These are phyloP conservation scores for Biscutella laevigata DNA, from an alignment of 441 rosid genomes.

Conservation along the genomic window DNA sequence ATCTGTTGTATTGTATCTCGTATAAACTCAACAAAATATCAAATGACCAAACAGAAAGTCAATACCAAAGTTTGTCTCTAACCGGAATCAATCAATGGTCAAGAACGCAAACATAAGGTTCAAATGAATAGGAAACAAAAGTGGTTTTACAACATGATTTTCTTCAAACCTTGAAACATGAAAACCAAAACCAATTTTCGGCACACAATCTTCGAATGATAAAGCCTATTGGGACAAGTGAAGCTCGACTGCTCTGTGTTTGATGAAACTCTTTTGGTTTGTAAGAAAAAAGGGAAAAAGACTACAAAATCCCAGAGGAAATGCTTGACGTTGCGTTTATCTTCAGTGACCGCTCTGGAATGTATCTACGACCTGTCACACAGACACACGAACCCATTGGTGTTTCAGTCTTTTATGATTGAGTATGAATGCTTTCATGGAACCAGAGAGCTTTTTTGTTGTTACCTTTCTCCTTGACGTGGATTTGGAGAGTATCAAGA, in stretches of 20 bases:
- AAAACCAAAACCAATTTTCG: constrained; percentile 13
- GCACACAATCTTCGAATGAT: not conserved
- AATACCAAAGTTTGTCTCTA: no score
- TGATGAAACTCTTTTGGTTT: not conserved
- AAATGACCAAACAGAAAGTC: no score
- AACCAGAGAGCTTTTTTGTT: not conserved
- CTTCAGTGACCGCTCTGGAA: constrained; percentile 81
- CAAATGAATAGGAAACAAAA: constrained; percentile 11
- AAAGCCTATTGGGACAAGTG: no score
- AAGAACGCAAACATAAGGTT: constrained; percentile 15
- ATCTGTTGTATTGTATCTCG: no score
- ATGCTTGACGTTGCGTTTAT: constrained; percentile 91
- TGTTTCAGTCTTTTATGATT: not conserved
- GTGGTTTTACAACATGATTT: constrained; percentile 20
- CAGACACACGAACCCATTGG: constrained; percentile 3
- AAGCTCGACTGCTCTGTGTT: constrained; percentile 19
- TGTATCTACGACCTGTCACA: constrained; percentile 69
- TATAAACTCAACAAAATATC: no score
- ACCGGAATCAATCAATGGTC: no score
- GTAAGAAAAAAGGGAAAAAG: constrained; percentile 11
- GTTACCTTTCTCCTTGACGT: constrained; percentile 90
- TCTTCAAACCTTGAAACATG: constrained; percentile 16
- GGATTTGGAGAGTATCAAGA: constrained; percentile 78
- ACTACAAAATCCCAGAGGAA: constrained; percentile 58
- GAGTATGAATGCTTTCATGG: constrained; percentile 2